Percentiles rank a stretch among this genome's conserved stretches.
Evolutionary conservation across 2,329 filamentous ascomycete species (phyloP).

Genomic region (Ilyonectria mors-panacis): DNA sequence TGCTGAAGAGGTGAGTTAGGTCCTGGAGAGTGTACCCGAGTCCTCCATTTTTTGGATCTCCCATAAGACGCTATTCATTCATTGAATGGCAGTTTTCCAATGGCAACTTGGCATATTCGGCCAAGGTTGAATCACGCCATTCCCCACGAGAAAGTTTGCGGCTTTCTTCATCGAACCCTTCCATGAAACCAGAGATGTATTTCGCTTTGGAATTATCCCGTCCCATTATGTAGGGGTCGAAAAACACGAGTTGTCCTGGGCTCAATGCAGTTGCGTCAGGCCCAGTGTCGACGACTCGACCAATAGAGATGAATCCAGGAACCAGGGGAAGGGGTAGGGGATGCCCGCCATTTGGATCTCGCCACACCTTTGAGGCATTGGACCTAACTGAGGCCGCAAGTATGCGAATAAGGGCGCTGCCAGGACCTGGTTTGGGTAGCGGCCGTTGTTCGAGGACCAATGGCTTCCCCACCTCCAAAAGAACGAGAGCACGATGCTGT

Average conservation of each 20-base stretch:
- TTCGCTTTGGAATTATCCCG: conserved; percentile 49
- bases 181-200: conserved; percentile 42
- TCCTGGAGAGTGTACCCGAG: conserved; percentile 56
- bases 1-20: conserved; percentile 19
- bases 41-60: conserved; percentile 8
- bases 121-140: conserved; percentile 53
- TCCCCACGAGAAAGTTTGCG: conserved; percentile 43
- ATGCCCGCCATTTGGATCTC: conserved; percentile 32
- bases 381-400: neutral
- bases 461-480: neutral
- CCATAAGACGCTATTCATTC: conserved; percentile 49
- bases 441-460: neutral
- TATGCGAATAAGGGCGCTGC: neutral
- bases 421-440: neutral
- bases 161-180: conserved; percentile 50
- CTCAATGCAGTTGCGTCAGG: conserved; percentile 51
- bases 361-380: neutral
- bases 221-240: conserved; percentile 50
- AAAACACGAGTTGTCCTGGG: conserved; percentile 53
- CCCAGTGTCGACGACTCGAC: conserved; percentile 53
- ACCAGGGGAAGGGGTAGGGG: conserved; percentile 38
- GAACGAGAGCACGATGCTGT: conserved; percentile 1
- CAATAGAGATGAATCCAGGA: conserved; percentile 53
- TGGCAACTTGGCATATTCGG: conserved; percentile 50
- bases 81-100: conserved; percentile 54